These are phyloP conservation scores for Solanum ossicruentum DNA, from an alignment of 257 asterid species.

Conservation along the genomic window DNA sequence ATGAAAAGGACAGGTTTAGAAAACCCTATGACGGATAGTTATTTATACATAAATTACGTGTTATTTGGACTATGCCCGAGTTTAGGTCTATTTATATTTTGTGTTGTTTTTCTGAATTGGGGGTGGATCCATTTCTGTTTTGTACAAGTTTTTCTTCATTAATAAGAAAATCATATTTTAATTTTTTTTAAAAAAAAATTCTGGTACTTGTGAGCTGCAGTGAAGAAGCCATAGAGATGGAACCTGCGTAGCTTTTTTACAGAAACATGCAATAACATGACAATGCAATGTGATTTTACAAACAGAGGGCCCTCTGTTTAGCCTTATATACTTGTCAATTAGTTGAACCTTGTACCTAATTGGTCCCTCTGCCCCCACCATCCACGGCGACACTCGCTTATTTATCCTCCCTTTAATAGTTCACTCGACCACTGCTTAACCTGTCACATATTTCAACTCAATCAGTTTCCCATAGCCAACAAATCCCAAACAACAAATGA, in stretches of 20 bases:
- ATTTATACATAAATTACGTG: no score
- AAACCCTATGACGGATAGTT: no score
- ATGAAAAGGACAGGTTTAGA: no score
- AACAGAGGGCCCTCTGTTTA: not conserved
- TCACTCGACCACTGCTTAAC: not conserved
- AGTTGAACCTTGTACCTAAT: not conserved
- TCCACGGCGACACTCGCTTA: not conserved
- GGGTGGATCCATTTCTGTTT: no score
- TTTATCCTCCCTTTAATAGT: not conserved
- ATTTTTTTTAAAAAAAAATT: no score
- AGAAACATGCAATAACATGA: not conserved
- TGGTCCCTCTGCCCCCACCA: not conserved
- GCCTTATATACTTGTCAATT: not conserved
- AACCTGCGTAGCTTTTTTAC: not conserved
- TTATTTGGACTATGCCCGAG: no score
- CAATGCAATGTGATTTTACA: not conserved
- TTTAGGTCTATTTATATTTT: no score
- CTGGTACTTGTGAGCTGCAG: not conserved
- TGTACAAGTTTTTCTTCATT: no score
- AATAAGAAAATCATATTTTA: no score
- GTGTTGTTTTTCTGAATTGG: no score
- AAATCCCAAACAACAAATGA: constrained; percentile 17
- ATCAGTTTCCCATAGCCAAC: not conserved
- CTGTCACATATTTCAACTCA: constrained; percentile 13
- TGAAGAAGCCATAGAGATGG: not conserved